These are phyloP conservation scores for Cyberlindnera japonica DNA, from an alignment of 805 yeast species.

Conservation along the genomic window DNA sequence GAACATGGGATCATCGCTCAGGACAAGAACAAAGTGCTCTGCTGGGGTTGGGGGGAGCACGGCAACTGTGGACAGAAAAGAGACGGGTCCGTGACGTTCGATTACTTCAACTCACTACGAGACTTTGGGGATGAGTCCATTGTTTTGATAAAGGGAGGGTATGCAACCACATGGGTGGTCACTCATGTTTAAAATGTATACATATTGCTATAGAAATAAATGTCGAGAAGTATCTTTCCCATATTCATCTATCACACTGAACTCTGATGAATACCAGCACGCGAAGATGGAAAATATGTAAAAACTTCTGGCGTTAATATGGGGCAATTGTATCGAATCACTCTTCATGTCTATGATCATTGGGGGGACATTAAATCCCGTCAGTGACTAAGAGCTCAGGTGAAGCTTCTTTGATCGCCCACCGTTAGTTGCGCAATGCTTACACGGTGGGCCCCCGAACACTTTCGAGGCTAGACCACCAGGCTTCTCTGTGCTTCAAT, in stretches of 20 bases:
- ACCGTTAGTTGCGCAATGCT: not conserved
- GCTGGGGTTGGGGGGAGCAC: constrained; percentile 99
- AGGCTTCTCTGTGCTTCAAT: not conserved
- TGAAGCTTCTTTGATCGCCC: constrained; percentile 21
- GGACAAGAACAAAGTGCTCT: constrained; percentile 35
- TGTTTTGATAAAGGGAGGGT: constrained; percentile 49
- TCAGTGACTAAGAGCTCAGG: constrained; percentile 5
- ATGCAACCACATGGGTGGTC: constrained; percentile 66
- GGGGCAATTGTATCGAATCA: constrained; percentile 60
- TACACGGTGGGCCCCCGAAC: constrained; percentile 13
- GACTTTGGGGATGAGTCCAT: constrained; percentile 30
- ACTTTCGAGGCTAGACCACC: constrained; percentile 13
- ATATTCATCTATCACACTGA: constrained; percentile 57
- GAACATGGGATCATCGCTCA: constrained; percentile 68
- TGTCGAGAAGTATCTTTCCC: constrained; percentile 81
- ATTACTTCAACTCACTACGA: constrained; percentile 33
- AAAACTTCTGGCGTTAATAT: constrained; percentile 52
- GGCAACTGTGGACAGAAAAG: constrained; percentile 75
- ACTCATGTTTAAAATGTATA: constrained; percentile 10
- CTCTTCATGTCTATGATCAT: constrained; percentile 20
- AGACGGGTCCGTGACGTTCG: constrained; percentile 27
- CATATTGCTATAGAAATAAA: constrained; percentile 21
- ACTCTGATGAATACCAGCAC: constrained; percentile 19
- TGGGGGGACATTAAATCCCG: too few species aligned
- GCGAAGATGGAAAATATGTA: constrained; percentile 81